Conservation (phyloP, 306 rosid species). For the Rosa multiflora region DNA sequence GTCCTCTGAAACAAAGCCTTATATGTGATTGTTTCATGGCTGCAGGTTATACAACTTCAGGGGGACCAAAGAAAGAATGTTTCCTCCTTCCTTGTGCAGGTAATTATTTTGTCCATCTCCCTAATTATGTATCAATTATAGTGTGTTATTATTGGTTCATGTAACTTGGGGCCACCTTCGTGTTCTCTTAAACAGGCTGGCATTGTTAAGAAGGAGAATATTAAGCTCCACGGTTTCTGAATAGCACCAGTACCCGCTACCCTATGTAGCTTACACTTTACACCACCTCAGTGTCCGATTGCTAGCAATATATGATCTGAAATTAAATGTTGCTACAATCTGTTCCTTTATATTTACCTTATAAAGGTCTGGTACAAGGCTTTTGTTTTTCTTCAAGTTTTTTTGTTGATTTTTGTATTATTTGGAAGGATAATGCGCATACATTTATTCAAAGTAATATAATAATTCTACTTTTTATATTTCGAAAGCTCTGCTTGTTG, state of each 20-base stretch:
- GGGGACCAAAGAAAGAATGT: conserved; percentile 53
- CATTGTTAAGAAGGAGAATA: conserved; percentile 49
- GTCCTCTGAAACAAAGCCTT: not conserved
- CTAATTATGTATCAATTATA: not conserved
- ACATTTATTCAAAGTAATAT: conserved; percentile 31
- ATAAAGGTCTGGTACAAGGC: conserved; percentile 8
- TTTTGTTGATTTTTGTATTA: conserved; percentile 22
- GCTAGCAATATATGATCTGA: conserved; percentile 1
- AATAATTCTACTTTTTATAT: conserved; percentile 13
- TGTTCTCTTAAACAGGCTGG: conserved; percentile 33
- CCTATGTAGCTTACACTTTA: conserved; percentile 9
- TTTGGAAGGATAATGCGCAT: conserved; percentile 30
- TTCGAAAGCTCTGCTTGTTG: not conserved
- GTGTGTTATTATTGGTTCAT: not conserved
- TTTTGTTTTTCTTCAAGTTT: conserved; percentile 10
- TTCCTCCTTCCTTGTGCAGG: conserved; percentile 51
- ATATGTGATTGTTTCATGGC: not conserved
- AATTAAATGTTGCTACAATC: conserved; percentile 11
- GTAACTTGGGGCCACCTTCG: not conserved
- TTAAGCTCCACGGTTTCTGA: conserved; percentile 53
- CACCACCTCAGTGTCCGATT: not conserved
- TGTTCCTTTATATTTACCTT: conserved; percentile 22
- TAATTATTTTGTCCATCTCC: not conserved
- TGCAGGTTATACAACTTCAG: conserved; percentile 52
- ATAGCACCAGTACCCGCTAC: conserved; percentile 9